Evolutionary conservation across 2,329 filamentous ascomycete species (phyloP).

Genomic region (Biscogniauxia sp.): DNA sequence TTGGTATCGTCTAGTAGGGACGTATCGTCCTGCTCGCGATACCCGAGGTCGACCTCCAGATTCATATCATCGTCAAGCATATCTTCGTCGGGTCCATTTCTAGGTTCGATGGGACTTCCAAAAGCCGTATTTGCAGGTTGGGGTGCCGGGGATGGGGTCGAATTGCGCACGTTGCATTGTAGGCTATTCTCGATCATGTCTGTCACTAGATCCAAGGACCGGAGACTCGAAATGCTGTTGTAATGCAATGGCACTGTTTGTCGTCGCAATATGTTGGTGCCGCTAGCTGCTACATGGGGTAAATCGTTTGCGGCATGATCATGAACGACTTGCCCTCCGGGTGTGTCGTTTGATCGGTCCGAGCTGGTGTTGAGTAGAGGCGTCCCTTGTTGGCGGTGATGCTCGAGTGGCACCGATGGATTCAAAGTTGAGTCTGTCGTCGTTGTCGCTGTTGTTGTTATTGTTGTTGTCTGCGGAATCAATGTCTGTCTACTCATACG

Average conservation of each 20-base stretch:
- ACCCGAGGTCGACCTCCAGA: conserved; percentile 23
- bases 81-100: conserved; percentile 12
- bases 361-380: conserved; percentile 9
- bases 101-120: conserved; percentile 4
- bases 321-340: neutral
- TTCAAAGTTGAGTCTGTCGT: conserved; percentile 10
- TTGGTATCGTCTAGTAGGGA: conserved; percentile 13
- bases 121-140: conserved; percentile 6
- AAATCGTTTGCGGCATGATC: conserved; percentile 1
- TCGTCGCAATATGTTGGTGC: conserved; percentile 10
- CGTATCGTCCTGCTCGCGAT: conserved; percentile 18
- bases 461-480: conserved; percentile 5
- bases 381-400: conserved; percentile 7
- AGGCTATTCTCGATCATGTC: conserved; percentile 30
- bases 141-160: conserved; percentile 12
- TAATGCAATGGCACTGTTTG: conserved; percentile 13
- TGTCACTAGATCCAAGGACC: conserved; percentile 23
- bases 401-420: neutral
- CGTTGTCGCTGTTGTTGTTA: conserved; percentile 1
- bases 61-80: conserved; percentile 15
- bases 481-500: conserved; percentile 23
- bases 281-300: neutral
- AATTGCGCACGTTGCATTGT: conserved; percentile 30
- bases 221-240: conserved; percentile 20
- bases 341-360: conserved; percentile 5